Base-by-base conservation (phyloP, 768 basidiomycete genomes). In the Boletus bicolor region DNA sequence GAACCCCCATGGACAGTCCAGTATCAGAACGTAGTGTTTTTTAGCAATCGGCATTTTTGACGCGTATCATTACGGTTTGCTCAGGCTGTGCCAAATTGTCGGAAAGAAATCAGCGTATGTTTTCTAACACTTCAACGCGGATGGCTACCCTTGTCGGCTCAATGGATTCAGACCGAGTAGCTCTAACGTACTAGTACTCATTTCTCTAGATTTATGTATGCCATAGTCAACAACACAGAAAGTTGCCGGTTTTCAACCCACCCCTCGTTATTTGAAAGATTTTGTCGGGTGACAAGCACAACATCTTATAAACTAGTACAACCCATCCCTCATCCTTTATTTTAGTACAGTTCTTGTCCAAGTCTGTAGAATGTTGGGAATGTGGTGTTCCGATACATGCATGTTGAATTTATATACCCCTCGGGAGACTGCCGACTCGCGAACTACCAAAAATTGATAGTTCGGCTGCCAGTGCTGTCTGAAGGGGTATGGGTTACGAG, bases 1-100 rank as follows among this genome's bases (percentile, higher is more conserved):
- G 35, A 19, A 21, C 19, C 19, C 28, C 28, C 43, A 55, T 17
- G 53, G 35, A 58, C 63, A 49, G 35, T 62, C 19, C 35, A 30
- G 14, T 32, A 19, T 28, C 24, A 49, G 28, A 44, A 54, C 12
- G 44, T 55, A 56, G 41, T 42, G 21, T 44, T 12, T 56, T 32
- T 44, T 49, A 43, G 38, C 48, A 59, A 44, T 59, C 15, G 24
- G 44, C n/a, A 5, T 19, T 10, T 28, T 47, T 57, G 54, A 15
- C 17, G 10, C 6, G n/a, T 26, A 34, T 11, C 8, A 17, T 38
- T 8, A 32, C 21, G 6, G 12, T 11, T 10, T 17, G 44, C 26
- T 17, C 26, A 6, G 26, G 41, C 26, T 6, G 42, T 43, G 24
- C 14, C 21, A 24, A 24, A 24, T 24, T 24, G 21, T 24, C 2